A percentile compares a stretch with the other conserved stretches of the same genome.
Conservation (phyloP, 495 filamentous ascomycete genomes). For the Trichoderma asperelloides region DNA sequence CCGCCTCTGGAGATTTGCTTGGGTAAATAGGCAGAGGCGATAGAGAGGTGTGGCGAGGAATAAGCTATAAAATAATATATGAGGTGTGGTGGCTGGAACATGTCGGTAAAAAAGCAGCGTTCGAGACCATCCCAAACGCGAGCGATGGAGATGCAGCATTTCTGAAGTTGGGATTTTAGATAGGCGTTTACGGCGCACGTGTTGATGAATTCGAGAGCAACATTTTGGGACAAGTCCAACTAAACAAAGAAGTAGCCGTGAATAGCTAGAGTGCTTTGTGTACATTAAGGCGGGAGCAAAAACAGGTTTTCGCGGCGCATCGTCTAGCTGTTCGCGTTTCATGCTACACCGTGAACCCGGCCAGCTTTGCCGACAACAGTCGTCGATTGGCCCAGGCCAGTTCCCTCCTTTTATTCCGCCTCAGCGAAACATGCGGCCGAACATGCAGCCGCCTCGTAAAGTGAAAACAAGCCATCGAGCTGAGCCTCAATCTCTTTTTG, state of each 20-base stretch:
- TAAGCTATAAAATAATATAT: slow-evolving; percentile 9
- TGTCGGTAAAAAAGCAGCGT: slow-evolving; percentile 3
- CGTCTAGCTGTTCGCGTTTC: background rate
- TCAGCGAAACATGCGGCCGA: background rate
- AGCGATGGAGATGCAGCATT: slow-evolving; percentile 5
- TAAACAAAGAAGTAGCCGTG: background rate
- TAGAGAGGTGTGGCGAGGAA: background rate
- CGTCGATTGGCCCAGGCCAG: background rate
- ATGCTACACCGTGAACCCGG: background rate
- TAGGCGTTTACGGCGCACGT: slow-evolving; percentile 3
- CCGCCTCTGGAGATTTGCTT: slow-evolving; percentile 32
- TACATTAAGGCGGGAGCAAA: background rate
- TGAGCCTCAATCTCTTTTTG: background rate
- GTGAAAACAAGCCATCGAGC: background rate
- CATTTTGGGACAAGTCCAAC: too few relatives aligned
- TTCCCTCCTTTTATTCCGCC: background rate
- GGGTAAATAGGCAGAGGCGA: slow-evolving; percentile 20
- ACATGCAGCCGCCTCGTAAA: background rate
- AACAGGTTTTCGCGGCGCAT: background rate
- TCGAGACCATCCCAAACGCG: background rate
- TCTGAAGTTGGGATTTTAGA: background rate
- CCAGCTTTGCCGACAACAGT: background rate
- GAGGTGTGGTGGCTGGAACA: slow-evolving; percentile 6
- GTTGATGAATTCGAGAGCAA: background rate
- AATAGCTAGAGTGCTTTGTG: background rate